A percentile compares a stretch with the other conserved stretches of the same genome.
phyloP scores from a whole-genome alignment of 306 rosid genomes.

The Quercus dentata region DNA sequence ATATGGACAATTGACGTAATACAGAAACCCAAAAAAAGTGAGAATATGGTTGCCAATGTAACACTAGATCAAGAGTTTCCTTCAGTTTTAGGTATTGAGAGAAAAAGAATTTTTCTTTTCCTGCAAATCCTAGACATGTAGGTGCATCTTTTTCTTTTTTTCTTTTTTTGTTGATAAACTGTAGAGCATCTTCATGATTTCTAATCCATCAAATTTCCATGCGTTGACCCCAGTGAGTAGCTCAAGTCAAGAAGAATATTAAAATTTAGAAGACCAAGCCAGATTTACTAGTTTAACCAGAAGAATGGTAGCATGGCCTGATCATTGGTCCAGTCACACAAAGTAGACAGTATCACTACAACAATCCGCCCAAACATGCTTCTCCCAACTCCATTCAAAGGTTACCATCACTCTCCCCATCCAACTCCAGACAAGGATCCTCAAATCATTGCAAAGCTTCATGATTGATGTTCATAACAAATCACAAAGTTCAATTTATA shows the following conservation, averaged over 20 bases:
- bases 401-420: not conserved
- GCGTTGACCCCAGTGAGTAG: not conserved
- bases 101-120: not conserved
- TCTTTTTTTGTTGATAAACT: too few species aligned
- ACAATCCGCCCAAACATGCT: not conserved
- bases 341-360: not conserved
- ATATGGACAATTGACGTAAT: not conserved
- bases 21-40: not conserved
- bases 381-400: not conserved
- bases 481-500: not conserved
- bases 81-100: not conserved
- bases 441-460: not conserved
- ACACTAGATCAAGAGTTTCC: not conserved
- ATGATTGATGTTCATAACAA: not conserved
- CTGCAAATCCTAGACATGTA: not conserved
- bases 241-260: not conserved
- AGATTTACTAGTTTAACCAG: not conserved
- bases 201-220: not conserved
- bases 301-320: not conserved
- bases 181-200: not conserved
- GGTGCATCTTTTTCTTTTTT: too few species aligned
- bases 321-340: not conserved
- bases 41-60: not conserved
- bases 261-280: not conserved
- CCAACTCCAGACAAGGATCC: not conserved